Percentiles rank a stretch among this genome's conserved stretches.
Evolutionary conservation across 2,329 filamentous ascomycete species (phyloP).

Genomic region (Clonostachys byssicola): DNA sequence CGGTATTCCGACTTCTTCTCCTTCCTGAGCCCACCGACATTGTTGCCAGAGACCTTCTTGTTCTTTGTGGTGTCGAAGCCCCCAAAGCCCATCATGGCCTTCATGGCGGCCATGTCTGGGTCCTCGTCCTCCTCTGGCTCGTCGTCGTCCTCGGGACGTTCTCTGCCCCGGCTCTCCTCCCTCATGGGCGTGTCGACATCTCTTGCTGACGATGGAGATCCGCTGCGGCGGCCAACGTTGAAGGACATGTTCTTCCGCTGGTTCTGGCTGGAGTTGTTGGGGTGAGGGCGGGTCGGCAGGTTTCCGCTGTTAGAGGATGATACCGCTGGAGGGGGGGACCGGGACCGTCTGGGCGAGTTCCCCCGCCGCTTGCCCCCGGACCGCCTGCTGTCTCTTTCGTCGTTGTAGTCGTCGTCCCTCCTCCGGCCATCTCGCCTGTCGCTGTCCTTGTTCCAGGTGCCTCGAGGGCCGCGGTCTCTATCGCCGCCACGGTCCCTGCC

Average conservation of each 20-base stretch:
- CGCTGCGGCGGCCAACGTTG: background rate
- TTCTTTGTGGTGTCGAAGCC: conserved; percentile 84
- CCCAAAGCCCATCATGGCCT: conserved; percentile 85
- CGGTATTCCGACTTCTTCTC: conserved; percentile 93
- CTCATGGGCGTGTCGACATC: conserved; percentile 4
- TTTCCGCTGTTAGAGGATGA: background rate
- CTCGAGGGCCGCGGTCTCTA: background rate
- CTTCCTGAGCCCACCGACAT: conserved; percentile 77
- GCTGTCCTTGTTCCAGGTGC: conserved; percentile 2
- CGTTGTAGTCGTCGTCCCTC: conserved; percentile 14
- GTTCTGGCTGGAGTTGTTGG: background rate
- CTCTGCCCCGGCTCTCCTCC: conserved; percentile 17
- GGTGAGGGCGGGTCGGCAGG: background rate
- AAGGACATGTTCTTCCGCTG: background rate
- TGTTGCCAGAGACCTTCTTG: conserved; percentile 84
- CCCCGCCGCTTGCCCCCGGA: too few species aligned
- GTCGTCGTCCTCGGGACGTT: conserved; percentile 13
- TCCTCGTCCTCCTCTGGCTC: conserved; percentile 45
- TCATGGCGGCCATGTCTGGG: conserved; percentile 69
- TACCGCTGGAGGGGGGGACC: background rate
- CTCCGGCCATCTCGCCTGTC: conserved; percentile 2
- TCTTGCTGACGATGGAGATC: background rate
- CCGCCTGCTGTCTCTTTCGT: conserved; percentile 14
- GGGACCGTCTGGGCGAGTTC: too few species aligned
- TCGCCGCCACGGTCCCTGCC: background rate